These are phyloP conservation scores for Hypoxylon lienhwacheense DNA, from an alignment of 495 filamentous ascomycete species.

Conservation along the genomic window DNA sequence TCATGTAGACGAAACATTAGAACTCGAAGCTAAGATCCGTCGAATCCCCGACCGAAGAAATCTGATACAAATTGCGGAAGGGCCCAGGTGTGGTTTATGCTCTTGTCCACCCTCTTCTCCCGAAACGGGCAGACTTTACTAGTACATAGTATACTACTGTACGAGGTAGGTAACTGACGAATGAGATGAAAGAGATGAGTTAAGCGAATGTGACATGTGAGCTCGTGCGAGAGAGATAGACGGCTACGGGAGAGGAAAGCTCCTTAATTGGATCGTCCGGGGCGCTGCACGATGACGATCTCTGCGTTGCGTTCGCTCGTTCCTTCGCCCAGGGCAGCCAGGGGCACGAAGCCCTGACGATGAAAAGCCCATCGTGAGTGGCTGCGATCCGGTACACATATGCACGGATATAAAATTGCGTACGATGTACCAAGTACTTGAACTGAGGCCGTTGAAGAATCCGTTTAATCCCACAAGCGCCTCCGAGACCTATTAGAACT, in stretches of 20 bases:
- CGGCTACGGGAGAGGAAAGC: too few species aligned
- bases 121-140: slow-evolving; percentile 10
- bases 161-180: too few species aligned
- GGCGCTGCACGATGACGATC: slow-evolving; percentile 34
- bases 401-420: too few species aligned
- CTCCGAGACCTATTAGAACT: too few species aligned
- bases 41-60: slow-evolving; percentile 15
- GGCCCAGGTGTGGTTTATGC: slow-evolving; percentile 1
- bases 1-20: too few species aligned
- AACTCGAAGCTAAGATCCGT: too few species aligned
- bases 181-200: slow-evolving; percentile 10
- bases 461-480: too few species aligned
- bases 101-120: neutral
- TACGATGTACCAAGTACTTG: too few species aligned
- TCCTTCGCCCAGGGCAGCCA: slow-evolving; percentile 13
- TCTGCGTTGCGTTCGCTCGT: slow-evolving; percentile 10
- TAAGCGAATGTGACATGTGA: slow-evolving; percentile 29
- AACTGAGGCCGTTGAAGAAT: too few species aligned
- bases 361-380: neutral
- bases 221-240: slow-evolving; percentile 7
- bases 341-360: neutral
- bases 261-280: slow-evolving; percentile 29
- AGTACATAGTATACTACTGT: too few species aligned
- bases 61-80: slow-evolving; percentile 14
- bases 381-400: neutral